Evolutionary conservation across 345 rosid genomes (phyloP).

Genomic region (Gossypium stocksii): DNA sequence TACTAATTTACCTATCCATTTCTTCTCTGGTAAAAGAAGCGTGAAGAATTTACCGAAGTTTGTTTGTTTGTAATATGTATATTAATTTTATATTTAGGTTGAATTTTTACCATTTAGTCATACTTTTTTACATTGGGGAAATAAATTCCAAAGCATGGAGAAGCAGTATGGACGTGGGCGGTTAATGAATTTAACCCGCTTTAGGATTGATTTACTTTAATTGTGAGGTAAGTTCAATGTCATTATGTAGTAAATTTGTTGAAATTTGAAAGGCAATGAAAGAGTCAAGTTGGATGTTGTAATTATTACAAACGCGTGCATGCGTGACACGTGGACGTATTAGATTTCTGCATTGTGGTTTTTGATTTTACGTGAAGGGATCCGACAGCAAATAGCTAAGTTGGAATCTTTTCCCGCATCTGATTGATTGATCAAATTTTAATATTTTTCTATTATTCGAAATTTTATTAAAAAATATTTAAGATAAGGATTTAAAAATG

Average conservation of each 20-base stretch:
- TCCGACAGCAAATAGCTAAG: neutral
- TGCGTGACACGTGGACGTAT: conserved; percentile 19
- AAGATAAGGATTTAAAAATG: too few relatives aligned
- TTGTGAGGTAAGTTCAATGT: neutral
- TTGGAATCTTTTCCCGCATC: neutral
- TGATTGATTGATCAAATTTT: neutral
- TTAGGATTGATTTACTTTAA: neutral
- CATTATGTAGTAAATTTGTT: neutral
- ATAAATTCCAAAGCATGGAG: neutral
- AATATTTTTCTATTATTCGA: too few relatives aligned
- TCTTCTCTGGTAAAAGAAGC: conserved; percentile 8
- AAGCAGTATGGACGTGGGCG: neutral
- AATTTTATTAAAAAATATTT: too few relatives aligned
- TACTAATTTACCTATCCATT: neutral
- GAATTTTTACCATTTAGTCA: neutral
- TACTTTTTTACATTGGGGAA: neutral
- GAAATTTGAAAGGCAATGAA: too few relatives aligned
- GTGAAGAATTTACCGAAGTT: neutral
- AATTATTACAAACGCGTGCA: conserved; percentile 8
- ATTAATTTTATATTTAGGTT: neutral
- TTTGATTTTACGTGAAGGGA: neutral
- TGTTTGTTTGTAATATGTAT: neutral
- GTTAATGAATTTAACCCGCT: neutral
- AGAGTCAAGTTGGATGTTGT: too few relatives aligned
- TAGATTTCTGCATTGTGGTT: neutral